A percentile compares a stretch with the other conserved stretches of the same genome.
Conservation (phyloP, 805 yeast species). For the Candida pini region DNA sequence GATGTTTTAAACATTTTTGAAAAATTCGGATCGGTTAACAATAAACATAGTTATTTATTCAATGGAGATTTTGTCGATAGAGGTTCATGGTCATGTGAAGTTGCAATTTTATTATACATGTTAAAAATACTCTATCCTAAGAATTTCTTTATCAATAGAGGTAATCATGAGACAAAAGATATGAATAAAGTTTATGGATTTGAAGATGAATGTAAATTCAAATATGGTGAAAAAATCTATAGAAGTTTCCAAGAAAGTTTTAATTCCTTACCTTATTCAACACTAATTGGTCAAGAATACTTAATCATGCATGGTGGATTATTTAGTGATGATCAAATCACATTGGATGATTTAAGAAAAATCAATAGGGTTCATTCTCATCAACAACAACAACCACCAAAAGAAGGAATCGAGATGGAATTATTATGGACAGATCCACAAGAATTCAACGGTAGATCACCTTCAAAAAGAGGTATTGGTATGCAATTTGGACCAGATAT, state of each 20-base stretch:
- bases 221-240: constrained; percentile 76
- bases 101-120: constrained; percentile 73
- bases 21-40: constrained; percentile 63
- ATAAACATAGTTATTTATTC: constrained; percentile 71
- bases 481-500: constrained; percentile 96
- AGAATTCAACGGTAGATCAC: constrained; percentile 65
- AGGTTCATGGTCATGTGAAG: constrained; percentile 98
- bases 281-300: constrained; percentile 71
- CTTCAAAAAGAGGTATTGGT: constrained; percentile 92
- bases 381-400: constrained; percentile 72
- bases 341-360: constrained; percentile 66
- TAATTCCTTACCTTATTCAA: constrained; percentile 79
- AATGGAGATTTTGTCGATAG: constrained; percentile 98
- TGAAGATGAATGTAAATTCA: constrained; percentile 90
- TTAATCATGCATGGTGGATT: constrained; percentile 95
- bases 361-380: constrained; percentile 70
- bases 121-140: constrained; percentile 74
- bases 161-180: constrained; percentile 94
- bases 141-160: constrained; percentile 74
- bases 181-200: constrained; percentile 97
- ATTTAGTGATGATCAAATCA: constrained; percentile 69
- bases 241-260: constrained; percentile 83
- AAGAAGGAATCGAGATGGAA: constrained; percentile 93
- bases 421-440: constrained; percentile 98
- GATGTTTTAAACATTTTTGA: constrained; percentile 80